phyloP scores from a whole-genome alignment of 371 early-diverging fungal species.

The Nematocida homosporus region DNA sequence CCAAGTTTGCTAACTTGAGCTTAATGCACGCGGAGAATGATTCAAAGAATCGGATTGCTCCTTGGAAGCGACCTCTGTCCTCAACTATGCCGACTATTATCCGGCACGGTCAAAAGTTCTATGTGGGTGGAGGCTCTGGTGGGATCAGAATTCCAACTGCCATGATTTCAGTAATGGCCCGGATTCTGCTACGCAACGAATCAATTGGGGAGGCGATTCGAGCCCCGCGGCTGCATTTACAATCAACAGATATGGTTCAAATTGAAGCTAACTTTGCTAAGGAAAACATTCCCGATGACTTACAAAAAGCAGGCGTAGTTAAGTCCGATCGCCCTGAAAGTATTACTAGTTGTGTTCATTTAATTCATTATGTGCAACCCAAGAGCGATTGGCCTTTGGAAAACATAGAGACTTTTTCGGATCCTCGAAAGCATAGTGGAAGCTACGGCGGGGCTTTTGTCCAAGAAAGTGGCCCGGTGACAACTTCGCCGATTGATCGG shows the following conservation, averaged over 20 bases:
- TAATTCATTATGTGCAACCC: not conserved
- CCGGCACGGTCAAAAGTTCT: constrained; percentile 72
- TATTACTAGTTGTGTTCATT: not conserved
- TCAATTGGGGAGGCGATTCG: constrained; percentile 74
- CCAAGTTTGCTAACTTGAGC: constrained; percentile 76
- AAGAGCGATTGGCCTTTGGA: too few relatives aligned
- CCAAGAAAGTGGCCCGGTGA: too few relatives aligned
- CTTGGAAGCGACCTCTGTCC: constrained; percentile 83
- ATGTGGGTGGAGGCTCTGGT: constrained; percentile 82
- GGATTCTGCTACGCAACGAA: constrained; percentile 71
- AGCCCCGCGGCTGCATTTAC: constrained; percentile 81
- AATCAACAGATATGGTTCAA: constrained; percentile 73
- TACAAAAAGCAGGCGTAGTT: not conserved
- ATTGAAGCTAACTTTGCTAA: constrained; percentile 52
- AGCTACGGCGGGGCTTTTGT: not conserved
- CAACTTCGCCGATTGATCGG: too few relatives aligned
- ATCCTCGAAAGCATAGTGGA: constrained; percentile 56
- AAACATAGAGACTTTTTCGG: constrained; percentile 45
- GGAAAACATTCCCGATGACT: not conserved
- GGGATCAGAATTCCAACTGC: constrained; percentile 85
- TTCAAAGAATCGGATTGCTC: constrained; percentile 76
- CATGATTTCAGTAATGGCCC: constrained; percentile 74
- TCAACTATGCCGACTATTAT: constrained; percentile 80
- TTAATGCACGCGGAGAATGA: constrained; percentile 71
- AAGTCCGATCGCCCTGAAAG: too few relatives aligned